phyloP scores from a whole-genome alignment of 2,329 filamentous ascomycete species.

The Ophiostoma tasmaniense region DNA sequence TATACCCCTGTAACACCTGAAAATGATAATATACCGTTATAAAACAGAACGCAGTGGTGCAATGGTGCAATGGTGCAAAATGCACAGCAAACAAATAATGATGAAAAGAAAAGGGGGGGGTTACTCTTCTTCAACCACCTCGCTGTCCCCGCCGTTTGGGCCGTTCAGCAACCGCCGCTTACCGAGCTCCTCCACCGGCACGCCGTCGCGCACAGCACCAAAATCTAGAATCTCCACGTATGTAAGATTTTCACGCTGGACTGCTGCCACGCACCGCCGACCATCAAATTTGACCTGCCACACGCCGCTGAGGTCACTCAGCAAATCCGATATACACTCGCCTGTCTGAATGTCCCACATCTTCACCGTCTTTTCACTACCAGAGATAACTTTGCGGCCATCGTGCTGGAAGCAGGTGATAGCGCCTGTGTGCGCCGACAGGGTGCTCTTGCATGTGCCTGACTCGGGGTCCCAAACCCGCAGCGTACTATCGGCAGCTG shows the following conservation, averaged over 20 bases:
- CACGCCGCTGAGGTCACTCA: constrained; percentile 90
- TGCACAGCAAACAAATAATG: not conserved
- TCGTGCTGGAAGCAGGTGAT: constrained; percentile 99
- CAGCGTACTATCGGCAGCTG: constrained; percentile 88
- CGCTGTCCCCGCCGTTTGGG: not conserved
- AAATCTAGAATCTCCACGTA: constrained; percentile 99
- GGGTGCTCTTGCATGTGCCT: constrained; percentile 78
- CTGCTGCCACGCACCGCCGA: constrained; percentile 86
- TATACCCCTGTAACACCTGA: not conserved
- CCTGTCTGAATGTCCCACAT: constrained; percentile 97
- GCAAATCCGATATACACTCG: constrained; percentile 82
- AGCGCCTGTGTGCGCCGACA: constrained; percentile 90
- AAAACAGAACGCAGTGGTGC: not conserved
- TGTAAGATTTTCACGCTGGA: constrained; percentile 84
- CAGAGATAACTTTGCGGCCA: constrained; percentile 90
- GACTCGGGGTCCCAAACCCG: constrained; percentile 95
- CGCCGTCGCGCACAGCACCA: constrained; percentile 71
- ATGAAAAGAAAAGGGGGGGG: not conserved
- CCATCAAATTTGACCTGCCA: constrained; percentile 99
- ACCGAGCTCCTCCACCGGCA: constrained; percentile 7
- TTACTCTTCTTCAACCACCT: not conserved
- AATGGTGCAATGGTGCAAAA: not conserved
- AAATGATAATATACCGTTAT: not conserved
- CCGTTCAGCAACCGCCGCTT: not conserved
- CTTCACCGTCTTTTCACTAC: constrained; percentile 90